Percentiles rank a stretch among this genome's conserved stretches.
Conservation (phyloP, 1,139 yeast species). For the Diutina siamensis region DNA sequence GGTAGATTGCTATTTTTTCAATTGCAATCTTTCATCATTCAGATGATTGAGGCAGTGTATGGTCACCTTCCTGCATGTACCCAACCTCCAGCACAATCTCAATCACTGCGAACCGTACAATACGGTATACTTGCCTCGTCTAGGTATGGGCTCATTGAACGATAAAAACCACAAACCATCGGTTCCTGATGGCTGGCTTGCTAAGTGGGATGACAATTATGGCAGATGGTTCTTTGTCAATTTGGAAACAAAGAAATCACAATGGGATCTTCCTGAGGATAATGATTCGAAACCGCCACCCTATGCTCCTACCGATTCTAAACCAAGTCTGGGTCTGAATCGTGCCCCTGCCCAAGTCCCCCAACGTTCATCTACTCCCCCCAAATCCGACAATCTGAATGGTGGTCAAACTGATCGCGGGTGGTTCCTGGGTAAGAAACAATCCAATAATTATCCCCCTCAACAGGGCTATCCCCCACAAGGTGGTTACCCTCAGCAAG, state of each 20-base stretch:
- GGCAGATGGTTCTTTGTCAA: constrained; percentile 71
- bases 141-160: background rate
- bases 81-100: too few relatives aligned
- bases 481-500: constrained; percentile 9
- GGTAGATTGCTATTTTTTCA: too few relatives aligned
- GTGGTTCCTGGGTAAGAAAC: constrained; percentile 8
- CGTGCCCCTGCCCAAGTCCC: constrained; percentile 1
- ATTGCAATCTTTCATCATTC: too few relatives aligned
- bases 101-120: too few relatives aligned
- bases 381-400: constrained; percentile 12
- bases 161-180: constrained; percentile 32
- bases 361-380: constrained; percentile 4
- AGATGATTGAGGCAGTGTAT: too few relatives aligned
- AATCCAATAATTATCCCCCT: constrained; percentile 6
- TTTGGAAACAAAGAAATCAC: constrained; percentile 60
- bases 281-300: constrained; percentile 20
- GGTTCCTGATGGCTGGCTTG: constrained; percentile 78
- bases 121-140: too few relatives aligned
- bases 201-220: constrained; percentile 75
- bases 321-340: background rate
- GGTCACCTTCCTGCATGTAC: background rate
- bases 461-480: constrained; percentile 9
- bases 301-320: constrained; percentile 12
- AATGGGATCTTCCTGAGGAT: constrained; percentile 81
- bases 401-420: constrained; percentile 6